Conservation (phyloP, 2,329 filamentous ascomycete genomes). For the Fusarium cicatricum region DNA sequence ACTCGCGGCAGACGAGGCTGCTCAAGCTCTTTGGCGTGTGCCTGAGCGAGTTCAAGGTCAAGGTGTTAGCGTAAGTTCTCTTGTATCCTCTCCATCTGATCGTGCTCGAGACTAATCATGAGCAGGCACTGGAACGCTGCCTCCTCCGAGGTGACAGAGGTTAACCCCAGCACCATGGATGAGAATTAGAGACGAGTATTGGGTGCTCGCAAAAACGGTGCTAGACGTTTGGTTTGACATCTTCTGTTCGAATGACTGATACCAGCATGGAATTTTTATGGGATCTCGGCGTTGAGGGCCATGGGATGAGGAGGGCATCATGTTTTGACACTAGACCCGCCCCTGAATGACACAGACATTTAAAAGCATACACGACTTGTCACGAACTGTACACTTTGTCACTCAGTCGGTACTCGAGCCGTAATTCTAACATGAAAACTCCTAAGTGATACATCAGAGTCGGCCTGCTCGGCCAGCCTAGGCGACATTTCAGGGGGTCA, state of each 20-base stretch:
- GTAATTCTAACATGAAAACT: constrained; percentile 30
- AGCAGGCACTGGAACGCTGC: constrained; percentile 68
- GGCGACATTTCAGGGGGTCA: constrained; percentile 40
- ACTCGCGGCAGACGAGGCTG: constrained; percentile 90
- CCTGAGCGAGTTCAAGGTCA: constrained; percentile 88
- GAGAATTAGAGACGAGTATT: constrained; percentile 31
- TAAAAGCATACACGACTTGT: constrained; percentile 22
- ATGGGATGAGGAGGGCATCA: constrained; percentile 44
- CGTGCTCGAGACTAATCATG: background rate
- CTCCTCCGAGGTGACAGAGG: constrained; percentile 66
- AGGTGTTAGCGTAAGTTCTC: constrained; percentile 72
- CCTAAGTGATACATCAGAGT: constrained; percentile 40
- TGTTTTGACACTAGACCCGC: constrained; percentile 41
- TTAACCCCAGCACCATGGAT: constrained; percentile 52
- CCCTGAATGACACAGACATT: constrained; percentile 40
- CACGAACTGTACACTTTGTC: background rate
- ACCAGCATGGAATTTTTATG: constrained; percentile 46
- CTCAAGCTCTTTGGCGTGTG: constrained; percentile 94
- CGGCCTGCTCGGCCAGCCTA: constrained; percentile 28
- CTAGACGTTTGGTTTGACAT: constrained; percentile 40
- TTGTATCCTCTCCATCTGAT: constrained; percentile 11
- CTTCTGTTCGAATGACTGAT: constrained; percentile 46
- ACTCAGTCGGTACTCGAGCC: constrained; percentile 5
- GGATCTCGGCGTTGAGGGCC: constrained; percentile 49
- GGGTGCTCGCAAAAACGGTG: constrained; percentile 31